Conservation (phyloP, 2,329 filamentous ascomycete genomes). For the Sporothrix luriei region DNA sequence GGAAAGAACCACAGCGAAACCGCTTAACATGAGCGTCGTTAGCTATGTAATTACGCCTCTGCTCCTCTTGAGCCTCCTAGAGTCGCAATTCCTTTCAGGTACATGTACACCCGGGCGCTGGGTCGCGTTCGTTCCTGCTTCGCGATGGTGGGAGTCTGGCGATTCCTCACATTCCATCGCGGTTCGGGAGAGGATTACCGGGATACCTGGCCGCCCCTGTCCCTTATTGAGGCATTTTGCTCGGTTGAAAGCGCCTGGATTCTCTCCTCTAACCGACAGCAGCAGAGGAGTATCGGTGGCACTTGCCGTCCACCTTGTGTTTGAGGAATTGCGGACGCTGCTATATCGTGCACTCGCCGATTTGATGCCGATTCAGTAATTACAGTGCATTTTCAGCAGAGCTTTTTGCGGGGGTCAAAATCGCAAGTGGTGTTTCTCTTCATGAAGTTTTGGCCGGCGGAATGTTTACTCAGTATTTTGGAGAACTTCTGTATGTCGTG, state of each 20-base stretch:
- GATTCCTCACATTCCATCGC: constrained; percentile 13
- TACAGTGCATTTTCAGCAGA: neutral
- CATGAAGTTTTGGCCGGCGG: neutral
- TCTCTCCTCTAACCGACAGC: constrained; percentile 24
- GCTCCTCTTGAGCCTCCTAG: neutral
- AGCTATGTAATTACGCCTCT: neutral
- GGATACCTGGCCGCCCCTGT: constrained; percentile 20
- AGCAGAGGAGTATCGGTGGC: constrained; percentile 21
- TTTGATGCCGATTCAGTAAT: constrained; percentile 21
- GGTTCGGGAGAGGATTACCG: constrained; percentile 31
- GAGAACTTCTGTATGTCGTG: neutral
- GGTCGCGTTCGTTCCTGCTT: constrained; percentile 1
- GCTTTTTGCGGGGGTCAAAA: neutral
- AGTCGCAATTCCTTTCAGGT: constrained; percentile 1
- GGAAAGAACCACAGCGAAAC: constrained; percentile 4
- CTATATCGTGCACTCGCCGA: constrained; percentile 31
- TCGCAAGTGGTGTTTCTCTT: neutral
- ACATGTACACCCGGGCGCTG: neutral
- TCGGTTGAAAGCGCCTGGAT: constrained; percentile 27
- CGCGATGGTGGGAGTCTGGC: constrained; percentile 8
- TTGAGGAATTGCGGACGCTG: constrained; percentile 32
- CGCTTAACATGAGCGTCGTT: constrained; percentile 5
- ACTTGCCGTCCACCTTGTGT: neutral
- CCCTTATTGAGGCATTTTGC: constrained; percentile 33
- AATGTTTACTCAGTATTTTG: neutral